A percentile compares a stretch with the other conserved stretches of the same genome.
Evolutionary conservation across 225 moss, liverwort and hornwort genomes (phyloP).

Genomic region (Neckera pumila): DNA sequence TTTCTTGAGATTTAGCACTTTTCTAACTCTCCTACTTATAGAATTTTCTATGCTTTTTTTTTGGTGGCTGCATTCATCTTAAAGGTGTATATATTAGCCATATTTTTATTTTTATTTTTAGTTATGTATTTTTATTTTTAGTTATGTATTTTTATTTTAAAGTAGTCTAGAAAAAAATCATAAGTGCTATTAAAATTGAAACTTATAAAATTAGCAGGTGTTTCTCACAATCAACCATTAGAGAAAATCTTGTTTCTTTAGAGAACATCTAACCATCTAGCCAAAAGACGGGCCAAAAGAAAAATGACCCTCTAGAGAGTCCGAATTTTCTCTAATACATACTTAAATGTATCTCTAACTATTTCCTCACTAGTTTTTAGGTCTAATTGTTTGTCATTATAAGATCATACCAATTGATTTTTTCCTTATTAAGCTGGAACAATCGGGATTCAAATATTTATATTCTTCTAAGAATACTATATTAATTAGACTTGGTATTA

Average conservation of each 20-base stretch:
- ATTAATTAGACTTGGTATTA: neutral
- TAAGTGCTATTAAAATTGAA: too few species aligned
- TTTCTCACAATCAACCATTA: neutral
- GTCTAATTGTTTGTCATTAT: too few species aligned
- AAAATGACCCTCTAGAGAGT: accelerated
- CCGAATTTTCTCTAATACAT: neutral
- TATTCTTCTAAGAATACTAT: neutral
- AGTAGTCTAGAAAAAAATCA: too few species aligned
- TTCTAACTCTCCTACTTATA: neutral
- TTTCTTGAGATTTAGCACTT: neutral
- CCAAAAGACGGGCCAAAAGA: too few species aligned
- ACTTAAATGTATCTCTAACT: neutral
- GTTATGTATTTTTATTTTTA: too few species aligned
- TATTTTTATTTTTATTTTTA: too few species aligned
- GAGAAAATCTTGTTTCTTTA: too few species aligned
- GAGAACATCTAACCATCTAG: too few species aligned
- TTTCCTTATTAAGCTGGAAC: neutral
- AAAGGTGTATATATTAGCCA: too few species aligned
- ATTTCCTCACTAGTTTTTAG: accelerated
- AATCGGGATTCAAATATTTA: neutral
- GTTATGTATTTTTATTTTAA: too few species aligned
- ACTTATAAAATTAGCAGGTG: too few species aligned
- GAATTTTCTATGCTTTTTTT: neutral
- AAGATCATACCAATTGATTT: neutral
- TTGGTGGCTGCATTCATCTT: neutral